Base-by-base conservation (phyloP, 1,284 basidiomycete genomes). In the Ustilago hordei region DNA sequence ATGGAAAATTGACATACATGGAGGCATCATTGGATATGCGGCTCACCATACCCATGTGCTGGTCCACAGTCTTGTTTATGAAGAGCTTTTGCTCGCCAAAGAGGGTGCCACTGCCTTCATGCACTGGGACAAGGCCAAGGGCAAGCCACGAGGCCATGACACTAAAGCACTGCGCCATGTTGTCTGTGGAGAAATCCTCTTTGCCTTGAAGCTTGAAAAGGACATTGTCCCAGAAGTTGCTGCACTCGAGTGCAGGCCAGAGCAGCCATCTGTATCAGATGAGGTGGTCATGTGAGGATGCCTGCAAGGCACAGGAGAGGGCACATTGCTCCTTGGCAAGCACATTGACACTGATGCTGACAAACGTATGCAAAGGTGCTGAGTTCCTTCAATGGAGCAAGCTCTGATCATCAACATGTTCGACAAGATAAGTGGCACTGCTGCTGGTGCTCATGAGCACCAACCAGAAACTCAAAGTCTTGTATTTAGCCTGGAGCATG, bases 91-190 rank as follows among this genome's bases (percentile, higher is more conserved):
- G 60, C 53, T 55, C 1, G 8, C n/a, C 35, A 41, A 52, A 35
- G 2, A 56, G 4, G 38, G 15, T 2, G 3, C 3, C 5, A 31
- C 28, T 4, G n/a, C 28, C 55, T 15, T 7, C 3, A 19, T 53
- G 60, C 9, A 41, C 31, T 1, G 59, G 59, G 5, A 62, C 55
- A 4, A 58, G 23, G 19, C 55, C 2, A 9, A 69, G 50, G 1
- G 60, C 47, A 23, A 69, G 55, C 6, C 60, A 48, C 4, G 55
- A 63, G 5, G 55, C 59, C 41, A 69, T 6, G 58, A 63, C 43
- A 34, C 38, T 59, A 39, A 62, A 61, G 39, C 31, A 38, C 41
- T 43, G 54, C 13, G 19, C 35, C 1, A 1, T n/a, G 11, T 34
- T 11, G 9, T 23, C 28, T 13, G 11, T 7, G 8, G 3, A 17